Evolutionary conservation across 768 basidiomycete species (phyloP), one percentile per base, ranked within the genome.

Genomic region (Candolleomyces eurysporus): DNA sequence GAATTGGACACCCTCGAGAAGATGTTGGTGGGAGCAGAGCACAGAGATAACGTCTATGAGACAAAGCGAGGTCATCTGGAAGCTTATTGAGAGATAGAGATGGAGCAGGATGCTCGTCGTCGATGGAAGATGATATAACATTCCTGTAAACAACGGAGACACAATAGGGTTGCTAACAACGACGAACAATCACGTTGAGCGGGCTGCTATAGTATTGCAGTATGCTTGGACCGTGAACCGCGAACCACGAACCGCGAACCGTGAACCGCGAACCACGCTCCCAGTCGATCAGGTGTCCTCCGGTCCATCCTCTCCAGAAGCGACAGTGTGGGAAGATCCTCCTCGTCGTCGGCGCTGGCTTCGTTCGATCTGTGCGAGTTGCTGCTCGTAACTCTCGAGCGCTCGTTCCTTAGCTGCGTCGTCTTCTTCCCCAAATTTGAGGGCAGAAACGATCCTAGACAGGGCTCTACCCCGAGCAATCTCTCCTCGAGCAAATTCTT

Each of bases 211-310:
- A 45, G 43, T 4, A 4, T 45, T 13, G 2, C 43, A 13, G n/a
- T 2, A 13, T 2, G 43, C 13, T 4, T n/a, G n/a, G 4, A 13
- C 13, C 43, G 43, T 4, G 4, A 13, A n/a, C 43, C 43, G 2
- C 43, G 14, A 45, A n/a, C 14, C 11, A 50, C 59, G 62, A 63
- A 45, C 76, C 72, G 2, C 60, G 75, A 10, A 65, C 78, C 26
- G 26, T 4, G 26, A 26, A 26, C 26, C 26, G 26, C 26, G 26
- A 26, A 26, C 26, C 26, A 4, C 2, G 2, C 26, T 26, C 26
- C 26, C 26, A 26, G 26, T 26, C 26, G 26, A 4, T 26, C 26
- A n/a, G n/a, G n/a, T n/a, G n/a, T n/a, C n/a, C n/a, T n/a, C n/a
- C n/a, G n/a, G n/a, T n/a, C n/a, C n/a, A n/a, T 43, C 42, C 22